These are phyloP conservation scores for Trichoderma citrinoviride DNA, from an alignment of 2,329 filamentous ascomycete species.

Conservation along the genomic window DNA sequence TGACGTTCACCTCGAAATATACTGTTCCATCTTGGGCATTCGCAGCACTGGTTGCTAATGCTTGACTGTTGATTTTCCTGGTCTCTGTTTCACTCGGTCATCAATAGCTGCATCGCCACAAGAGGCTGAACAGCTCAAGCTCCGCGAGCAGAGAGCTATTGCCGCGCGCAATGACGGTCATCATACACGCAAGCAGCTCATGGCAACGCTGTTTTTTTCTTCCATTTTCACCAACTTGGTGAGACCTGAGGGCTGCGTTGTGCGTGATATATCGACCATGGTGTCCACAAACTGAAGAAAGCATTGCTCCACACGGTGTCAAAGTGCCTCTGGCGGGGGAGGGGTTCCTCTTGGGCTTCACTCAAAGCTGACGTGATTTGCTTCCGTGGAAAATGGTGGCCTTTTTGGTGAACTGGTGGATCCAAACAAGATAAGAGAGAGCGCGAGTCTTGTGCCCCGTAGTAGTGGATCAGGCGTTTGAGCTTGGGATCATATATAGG, in stretches of 20 bases:
- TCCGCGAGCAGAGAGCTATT: neutral
- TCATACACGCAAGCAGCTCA: conserved; percentile 1
- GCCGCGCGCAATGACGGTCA: neutral
- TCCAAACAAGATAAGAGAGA: conserved; percentile 19
- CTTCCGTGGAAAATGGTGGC: neutral
- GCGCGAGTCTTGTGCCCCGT: conserved; percentile 5
- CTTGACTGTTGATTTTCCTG: no score
- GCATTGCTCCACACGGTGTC: conserved; percentile 34
- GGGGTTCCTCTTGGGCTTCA: conserved; percentile 25
- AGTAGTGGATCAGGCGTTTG: conserved; percentile 27
- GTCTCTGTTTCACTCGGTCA: neutral
- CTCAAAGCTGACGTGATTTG: conserved; percentile 23
- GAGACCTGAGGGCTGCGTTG: conserved; percentile 8
- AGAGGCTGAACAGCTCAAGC: neutral
- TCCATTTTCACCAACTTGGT: conserved; percentile 11
- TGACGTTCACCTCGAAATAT: neutral
- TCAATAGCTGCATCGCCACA: neutral
- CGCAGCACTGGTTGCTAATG: neutral
- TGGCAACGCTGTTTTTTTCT: neutral
- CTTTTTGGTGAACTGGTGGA: conserved; percentile 4
- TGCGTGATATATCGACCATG: conserved; percentile 14
- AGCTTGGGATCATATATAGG: conserved; percentile 13
- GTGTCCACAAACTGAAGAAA: conserved; percentile 15
- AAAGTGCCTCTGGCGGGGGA: conserved; percentile 30
- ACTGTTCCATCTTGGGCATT: neutral